These are phyloP conservation scores for Leptographium radiaticola DNA, from an alignment of 2,329 filamentous ascomycete species.

Conservation along the genomic window DNA sequence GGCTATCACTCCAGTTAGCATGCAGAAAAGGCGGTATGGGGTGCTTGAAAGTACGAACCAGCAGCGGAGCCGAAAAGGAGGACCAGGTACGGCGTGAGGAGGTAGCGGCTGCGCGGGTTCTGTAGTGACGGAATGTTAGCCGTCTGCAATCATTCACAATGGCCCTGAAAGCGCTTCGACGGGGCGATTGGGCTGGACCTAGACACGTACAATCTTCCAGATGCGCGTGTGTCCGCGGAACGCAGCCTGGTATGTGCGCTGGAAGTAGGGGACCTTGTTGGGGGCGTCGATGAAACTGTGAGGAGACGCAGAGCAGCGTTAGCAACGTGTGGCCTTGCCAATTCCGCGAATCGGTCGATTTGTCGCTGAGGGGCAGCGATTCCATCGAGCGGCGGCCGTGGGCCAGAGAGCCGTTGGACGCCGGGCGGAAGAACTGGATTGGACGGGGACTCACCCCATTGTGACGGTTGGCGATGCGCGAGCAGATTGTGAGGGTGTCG, in stretches of 20 bases:
- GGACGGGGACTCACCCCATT: slow-evolving; percentile 11
- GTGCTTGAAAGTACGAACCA: slow-evolving; percentile 25
- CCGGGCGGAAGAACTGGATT: background rate
- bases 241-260: slow-evolving; percentile 62
- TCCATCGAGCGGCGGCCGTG: background rate
- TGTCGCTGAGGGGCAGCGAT: background rate
- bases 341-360: background rate
- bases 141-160: background rate
- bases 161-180: background rate
- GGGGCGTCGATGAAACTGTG: slow-evolving; percentile 52
- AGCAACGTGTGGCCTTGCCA: slow-evolving; percentile 10
- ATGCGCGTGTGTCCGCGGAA: slow-evolving; percentile 55
- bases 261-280: slow-evolving; percentile 65
- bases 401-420: background rate
- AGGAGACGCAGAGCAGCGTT: slow-evolving; percentile 10
- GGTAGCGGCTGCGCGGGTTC: slow-evolving; percentile 49
- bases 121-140: slow-evolving; percentile 21
- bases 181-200: background rate
- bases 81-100: slow-evolving; percentile 57
- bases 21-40: slow-evolving; percentile 1
- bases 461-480: slow-evolving; percentile 5
- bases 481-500: slow-evolving; percentile 1
- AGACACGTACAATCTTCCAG: slow-evolving; percentile 63
- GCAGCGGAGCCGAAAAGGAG: slow-evolving; percentile 48
- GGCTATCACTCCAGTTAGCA: slow-evolving; percentile 20